A percentile compares a stretch with the other conserved stretches of the same genome.
These are phyloP conservation scores for Sclerotinia minor DNA, from an alignment of 2,329 filamentous ascomycete genomes.

Conservation along the genomic window DNA sequence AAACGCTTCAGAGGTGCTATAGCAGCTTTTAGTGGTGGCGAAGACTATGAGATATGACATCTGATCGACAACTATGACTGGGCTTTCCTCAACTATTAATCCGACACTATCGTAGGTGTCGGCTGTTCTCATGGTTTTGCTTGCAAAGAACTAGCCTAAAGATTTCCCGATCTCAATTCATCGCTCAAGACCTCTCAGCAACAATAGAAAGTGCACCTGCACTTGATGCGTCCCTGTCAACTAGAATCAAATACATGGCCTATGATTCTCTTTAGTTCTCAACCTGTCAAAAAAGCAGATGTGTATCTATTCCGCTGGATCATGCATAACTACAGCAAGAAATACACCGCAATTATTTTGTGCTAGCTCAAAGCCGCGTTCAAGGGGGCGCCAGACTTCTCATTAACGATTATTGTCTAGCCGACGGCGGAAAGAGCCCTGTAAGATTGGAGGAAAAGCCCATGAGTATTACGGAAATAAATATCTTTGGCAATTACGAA, in stretches of 20 bases:
- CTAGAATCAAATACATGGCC: constrained; percentile 45
- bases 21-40: constrained; percentile 54
- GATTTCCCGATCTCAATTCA: constrained; percentile 52
- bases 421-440: constrained; percentile 44
- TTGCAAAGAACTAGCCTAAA: constrained; percentile 54
- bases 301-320: constrained; percentile 62
- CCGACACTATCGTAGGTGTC: constrained; percentile 57
- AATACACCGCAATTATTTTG: constrained; percentile 51
- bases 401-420: constrained; percentile 50
- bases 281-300: constrained; percentile 55
- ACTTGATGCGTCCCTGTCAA: constrained; percentile 45
- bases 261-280: constrained; percentile 62
- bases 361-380: constrained; percentile 54
- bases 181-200: constrained; percentile 55
- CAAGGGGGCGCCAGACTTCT: constrained; percentile 48
- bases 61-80: constrained; percentile 58
- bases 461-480: constrained; percentile 51
- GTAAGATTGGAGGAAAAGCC: constrained; percentile 50
- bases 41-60: constrained; percentile 56
- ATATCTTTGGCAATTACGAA: constrained; percentile 56
- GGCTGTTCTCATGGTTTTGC: constrained; percentile 60
- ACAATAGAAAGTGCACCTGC: constrained; percentile 51
- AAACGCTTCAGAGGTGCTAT: constrained; percentile 57
- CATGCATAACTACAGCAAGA: constrained; percentile 61
- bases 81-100: constrained; percentile 46